Evolutionary conservation across 2,329 filamentous ascomycete species (phyloP), one percentile per base, ranked within the genome.

Genomic region (Whalleya microplaca): DNA sequence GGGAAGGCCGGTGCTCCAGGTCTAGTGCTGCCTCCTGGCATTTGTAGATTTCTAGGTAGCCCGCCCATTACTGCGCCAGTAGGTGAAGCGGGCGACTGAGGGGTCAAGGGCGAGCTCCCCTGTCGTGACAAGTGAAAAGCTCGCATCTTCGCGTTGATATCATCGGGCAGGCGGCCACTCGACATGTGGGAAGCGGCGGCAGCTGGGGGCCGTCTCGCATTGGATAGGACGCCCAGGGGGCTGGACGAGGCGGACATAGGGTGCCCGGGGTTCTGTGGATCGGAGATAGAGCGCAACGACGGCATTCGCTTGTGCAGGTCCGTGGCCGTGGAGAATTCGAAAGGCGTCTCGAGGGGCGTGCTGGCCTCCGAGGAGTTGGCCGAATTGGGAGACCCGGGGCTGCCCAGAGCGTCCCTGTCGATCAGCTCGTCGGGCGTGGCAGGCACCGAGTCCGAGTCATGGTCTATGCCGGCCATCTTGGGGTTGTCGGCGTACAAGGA

Each of bases 231-330:
- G 41, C 92, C 92, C 3, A 93, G 79, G 41, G 91, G 87, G 23
- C 89, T 95, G n/a, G 92, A 96, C n/a, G 87, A 92, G 6, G 89
- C 77, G 53, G 85, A 91, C 85, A 96, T 92, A 55, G 61, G 62
- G 29, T 76, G 73, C 21, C 74, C 73, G 27, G 77, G 69, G 52
- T 76, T 78, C 62, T 79, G 76, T 19, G 86, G 76, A 48, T 87
- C 84, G 51, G 86, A 85, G 19, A 83, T 73, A 45, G 84, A 83
- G 64, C 86, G 83, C 42, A 86, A 72, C 4, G 84, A 84, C 19
- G 85, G 80, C 55, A 87, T 68, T 71, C 85, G 75, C 71, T 82
- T 77, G 53, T 79, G 77, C 40, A 64, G 58, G 53, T 78, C 77
- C 59, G 59, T 55, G 18, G 66, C 77, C 59, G 59, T 55, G 18